phyloP scores from a whole-genome alignment of 768 basidiomycete species.

The Cystofilobasidium bisporidii region DNA sequence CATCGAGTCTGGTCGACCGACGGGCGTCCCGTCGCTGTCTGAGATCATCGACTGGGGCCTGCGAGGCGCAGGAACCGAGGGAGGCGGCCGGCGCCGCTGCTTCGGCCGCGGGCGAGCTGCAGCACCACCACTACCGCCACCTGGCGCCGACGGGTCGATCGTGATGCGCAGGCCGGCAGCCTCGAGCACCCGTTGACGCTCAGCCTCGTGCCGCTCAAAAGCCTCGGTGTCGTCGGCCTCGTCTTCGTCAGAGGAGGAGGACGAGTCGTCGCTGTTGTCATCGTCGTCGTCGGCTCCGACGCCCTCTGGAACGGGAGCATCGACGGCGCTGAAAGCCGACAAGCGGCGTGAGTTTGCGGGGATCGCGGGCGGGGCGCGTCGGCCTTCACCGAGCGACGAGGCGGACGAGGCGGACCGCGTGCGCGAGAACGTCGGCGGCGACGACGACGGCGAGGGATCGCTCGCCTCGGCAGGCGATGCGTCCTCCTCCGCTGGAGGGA shows the following conservation, averaged over 20 bases:
- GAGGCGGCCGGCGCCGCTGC: constrained; percentile 37
- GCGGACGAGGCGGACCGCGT: not conserved
- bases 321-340: not conserved
- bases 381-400: not conserved
- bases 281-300: constrained; percentile 36
- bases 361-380: not conserved
- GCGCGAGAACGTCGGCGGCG: not conserved
- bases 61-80: constrained; percentile 29
- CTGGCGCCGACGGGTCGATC: constrained; percentile 18
- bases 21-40: not conserved
- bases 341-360: not conserved
- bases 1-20: not conserved
- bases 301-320: too few relatives aligned
- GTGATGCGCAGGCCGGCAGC: constrained; percentile 71
- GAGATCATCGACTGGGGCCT: constrained; percentile 13
- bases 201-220: constrained; percentile 56
- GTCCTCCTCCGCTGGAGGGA: not conserved
- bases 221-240: constrained; percentile 42
- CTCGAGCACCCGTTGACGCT: constrained; percentile 72
- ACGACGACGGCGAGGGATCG: not conserved
- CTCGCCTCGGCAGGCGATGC: too few relatives aligned
- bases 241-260: constrained; percentile 42
- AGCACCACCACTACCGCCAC: too few relatives aligned
- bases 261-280: constrained; percentile 44
- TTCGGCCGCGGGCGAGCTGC: too few relatives aligned